These are phyloP conservation scores for Mycena capillaripes DNA, from an alignment of 768 basidiomycete species.

Conservation along the genomic window DNA sequence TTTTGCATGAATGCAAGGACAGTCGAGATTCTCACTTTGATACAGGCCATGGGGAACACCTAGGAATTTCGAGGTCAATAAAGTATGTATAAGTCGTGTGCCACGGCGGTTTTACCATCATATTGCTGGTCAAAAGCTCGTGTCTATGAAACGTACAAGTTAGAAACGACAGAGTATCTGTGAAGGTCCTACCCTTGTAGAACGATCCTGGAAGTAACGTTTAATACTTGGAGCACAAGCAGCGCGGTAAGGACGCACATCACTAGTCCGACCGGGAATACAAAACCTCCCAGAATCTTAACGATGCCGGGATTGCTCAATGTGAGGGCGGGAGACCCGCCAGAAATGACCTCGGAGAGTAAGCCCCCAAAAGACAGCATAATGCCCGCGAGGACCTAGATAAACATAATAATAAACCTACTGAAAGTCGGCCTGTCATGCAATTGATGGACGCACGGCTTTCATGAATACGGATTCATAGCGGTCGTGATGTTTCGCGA, in stretches of 20 bases:
- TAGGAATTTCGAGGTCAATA: conserved; percentile 39
- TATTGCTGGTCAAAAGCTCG: conserved; percentile 81
- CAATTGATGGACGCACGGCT: conserved; percentile 61
- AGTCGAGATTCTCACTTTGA: too few species aligned
- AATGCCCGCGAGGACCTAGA: conserved; percentile 75
- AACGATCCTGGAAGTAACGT: conserved; percentile 70
- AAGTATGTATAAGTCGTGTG: background rate
- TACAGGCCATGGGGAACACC: conserved; percentile 79
- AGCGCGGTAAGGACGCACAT: conserved; percentile 61
- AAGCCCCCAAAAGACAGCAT: conserved; percentile 85
- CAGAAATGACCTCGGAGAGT: conserved; percentile 70
- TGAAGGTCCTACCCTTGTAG: too few species aligned
- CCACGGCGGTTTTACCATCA: conserved; percentile 66
- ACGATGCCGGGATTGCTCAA: conserved; percentile 75
- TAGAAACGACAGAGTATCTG: too few species aligned
- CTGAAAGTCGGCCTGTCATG: background rate
- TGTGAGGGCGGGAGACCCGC: conserved; percentile 67
- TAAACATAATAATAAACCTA: background rate
- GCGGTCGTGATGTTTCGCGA: conserved; percentile 75
- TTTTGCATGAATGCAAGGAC: too few species aligned
- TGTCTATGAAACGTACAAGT: too few species aligned
- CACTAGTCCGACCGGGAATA: conserved; percentile 84
- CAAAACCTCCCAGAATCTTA: conserved; percentile 74
- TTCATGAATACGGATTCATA: conserved; percentile 75
- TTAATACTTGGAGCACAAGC: background rate